A percentile compares a stretch with the other conserved stretches of the same genome.
phyloP scores from a whole-genome alignment of 306 rosid genomes.

The Prunus persica region DNA sequence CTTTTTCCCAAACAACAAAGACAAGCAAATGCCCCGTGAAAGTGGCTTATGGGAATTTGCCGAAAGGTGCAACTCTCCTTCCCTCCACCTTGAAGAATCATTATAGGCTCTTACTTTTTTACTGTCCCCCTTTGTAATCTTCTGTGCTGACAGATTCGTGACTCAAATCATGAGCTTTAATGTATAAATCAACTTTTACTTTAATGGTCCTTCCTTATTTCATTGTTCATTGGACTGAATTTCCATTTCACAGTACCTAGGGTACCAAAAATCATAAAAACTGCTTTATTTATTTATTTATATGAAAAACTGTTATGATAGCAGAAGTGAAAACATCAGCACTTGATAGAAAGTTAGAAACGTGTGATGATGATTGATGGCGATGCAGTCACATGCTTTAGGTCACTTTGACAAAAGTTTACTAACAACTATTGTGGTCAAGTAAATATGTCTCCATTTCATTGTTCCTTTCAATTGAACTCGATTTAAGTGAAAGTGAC shows the following conservation, averaged over 20 bases:
- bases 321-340: background rate
- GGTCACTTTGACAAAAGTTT: background rate
- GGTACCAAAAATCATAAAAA: no score
- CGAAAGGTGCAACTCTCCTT: slow-evolving; percentile 37
- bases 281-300: no score
- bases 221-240: no score
- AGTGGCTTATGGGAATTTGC: slow-evolving; percentile 48
- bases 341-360: background rate
- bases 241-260: no score
- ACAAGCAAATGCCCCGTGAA: slow-evolving; percentile 59
- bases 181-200: background rate
- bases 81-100: slow-evolving; percentile 64
- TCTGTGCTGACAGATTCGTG: slow-evolving; percentile 7
- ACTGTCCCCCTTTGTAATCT: background rate
- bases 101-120: slow-evolving; percentile 29
- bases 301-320: no score
- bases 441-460: background rate
- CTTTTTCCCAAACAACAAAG: slow-evolving; percentile 52
- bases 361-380: slow-evolving; percentile 3
- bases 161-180: slow-evolving; percentile 20
- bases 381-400: background rate
- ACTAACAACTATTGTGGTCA: background rate
- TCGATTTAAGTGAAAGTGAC: no score
- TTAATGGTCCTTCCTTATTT: no score
- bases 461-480: no score